Evolutionary conservation across 2,329 filamentous ascomycete species (phyloP).

Genomic region (Venturia aucupariae): DNA sequence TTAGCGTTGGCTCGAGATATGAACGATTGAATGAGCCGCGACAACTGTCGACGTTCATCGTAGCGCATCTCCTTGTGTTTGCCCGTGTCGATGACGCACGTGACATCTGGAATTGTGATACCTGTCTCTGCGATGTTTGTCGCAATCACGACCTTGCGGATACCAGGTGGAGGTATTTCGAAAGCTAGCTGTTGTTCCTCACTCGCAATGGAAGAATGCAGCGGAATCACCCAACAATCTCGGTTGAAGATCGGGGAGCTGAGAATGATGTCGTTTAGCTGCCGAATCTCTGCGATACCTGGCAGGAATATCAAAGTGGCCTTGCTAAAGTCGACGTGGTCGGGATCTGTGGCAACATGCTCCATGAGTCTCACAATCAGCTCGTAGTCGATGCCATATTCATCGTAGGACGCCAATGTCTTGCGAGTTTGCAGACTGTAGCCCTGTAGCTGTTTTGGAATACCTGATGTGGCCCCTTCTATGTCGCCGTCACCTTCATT

Average conservation of each 20-base stretch:
- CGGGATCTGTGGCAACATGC: conserved; percentile 60
- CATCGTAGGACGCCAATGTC: conserved; percentile 69
- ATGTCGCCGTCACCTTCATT: conserved; percentile 34
- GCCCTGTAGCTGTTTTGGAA: conserved; percentile 55
- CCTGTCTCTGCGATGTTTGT: conserved; percentile 98
- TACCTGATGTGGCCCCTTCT: conserved; percentile 43
- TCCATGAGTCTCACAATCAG: conserved; percentile 72
- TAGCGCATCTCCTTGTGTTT: conserved; percentile 98
- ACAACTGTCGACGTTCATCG: conserved; percentile 85
- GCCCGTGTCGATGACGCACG: conserved; percentile 90
- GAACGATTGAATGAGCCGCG: conserved; percentile 84
- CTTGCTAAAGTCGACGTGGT: conserved; percentile 66
- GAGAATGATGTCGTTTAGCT: conserved; percentile 74
- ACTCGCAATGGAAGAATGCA: conserved; percentile 91
- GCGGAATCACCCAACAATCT: conserved; percentile 76
- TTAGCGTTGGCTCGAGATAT: conserved; percentile 94
- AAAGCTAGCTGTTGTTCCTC: conserved; percentile 96
- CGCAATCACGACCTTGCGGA: conserved; percentile 87
- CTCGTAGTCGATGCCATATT: conserved; percentile 85
- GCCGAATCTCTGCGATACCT: conserved; percentile 85
- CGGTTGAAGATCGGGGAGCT: conserved; percentile 66
- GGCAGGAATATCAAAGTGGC: conserved; percentile 93
- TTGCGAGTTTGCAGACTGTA: conserved; percentile 71
- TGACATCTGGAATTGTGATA: conserved; percentile 96
- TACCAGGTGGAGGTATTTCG: conserved; percentile 67